Base-by-base conservation (phyloP, 768 basidiomycete genomes). In the Goffeauzyma gilvescens region DNA sequence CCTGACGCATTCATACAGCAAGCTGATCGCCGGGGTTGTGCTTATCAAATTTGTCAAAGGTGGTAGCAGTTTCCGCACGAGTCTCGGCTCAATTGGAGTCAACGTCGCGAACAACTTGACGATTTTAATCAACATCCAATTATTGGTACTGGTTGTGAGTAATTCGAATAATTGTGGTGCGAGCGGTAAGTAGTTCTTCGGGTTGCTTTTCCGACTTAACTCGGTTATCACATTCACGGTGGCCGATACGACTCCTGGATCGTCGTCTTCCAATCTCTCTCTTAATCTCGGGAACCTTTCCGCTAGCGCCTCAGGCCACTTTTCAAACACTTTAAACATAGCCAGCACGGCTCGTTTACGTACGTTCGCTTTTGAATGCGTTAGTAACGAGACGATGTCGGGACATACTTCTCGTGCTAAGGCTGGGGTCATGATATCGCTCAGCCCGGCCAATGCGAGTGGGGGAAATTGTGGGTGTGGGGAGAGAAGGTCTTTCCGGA, bases 111-210 rank as follows among this genome's bases (percentile, higher is more conserved):
- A 95, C 90, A 96, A 64, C 66, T 98, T 98, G 60, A 96, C 78
- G 41, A 96, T 79, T 66, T 98, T 98, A 64, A 98, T 98, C 46
- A 98, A 72, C 84, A 96, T 90, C 93, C 93, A 98, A 55, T 98
- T 98, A 63, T 98, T 96, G 8, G 82, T 80, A 9, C 86, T 86
- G 2, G 79, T 85, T 0, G 85, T 93, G 46, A 98, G 67, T 9
- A 96, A 71, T 55, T 82, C 84, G 63, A 96, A 98, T 41, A 96
- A 64, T 53, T 82, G 81, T 8, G 93, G 93, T 2, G 90, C 93
- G 30, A 98, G 65, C 3, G 76, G 69, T 6, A 98, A 70, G 58
- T 85, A 87, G 46, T 81, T 80, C 45, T 68, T 66, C 6, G 89
- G 85, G 48, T 78, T 77, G 22, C 59, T 57, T 33, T 72, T 69